A percentile compares a stretch with the other conserved stretches of the same genome.
Evolutionary conservation across 2,329 filamentous ascomycete genomes (phyloP).

Genomic region (Exophiala mesophila): DNA sequence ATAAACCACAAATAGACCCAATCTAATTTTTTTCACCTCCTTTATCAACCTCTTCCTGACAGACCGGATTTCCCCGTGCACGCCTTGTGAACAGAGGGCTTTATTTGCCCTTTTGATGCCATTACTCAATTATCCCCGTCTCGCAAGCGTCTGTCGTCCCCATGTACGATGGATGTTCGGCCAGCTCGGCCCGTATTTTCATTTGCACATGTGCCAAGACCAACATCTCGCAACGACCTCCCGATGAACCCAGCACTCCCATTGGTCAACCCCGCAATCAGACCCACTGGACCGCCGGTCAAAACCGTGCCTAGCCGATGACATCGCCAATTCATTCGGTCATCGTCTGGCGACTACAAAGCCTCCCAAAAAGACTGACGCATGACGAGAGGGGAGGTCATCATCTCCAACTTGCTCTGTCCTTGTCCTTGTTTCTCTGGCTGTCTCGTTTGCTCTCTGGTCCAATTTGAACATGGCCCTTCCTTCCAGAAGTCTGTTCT

Average conservation of each 20-base stretch:
- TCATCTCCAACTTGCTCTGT: not conserved
- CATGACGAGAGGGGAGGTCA: not conserved
- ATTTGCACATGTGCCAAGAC: not conserved
- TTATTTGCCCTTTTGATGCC: no score
- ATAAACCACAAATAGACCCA: no score
- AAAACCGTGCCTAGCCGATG: constrained; percentile 1
- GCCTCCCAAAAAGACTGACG: not conserved
- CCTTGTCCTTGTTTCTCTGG: not conserved
- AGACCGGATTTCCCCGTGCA: no score
- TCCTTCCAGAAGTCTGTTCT: constrained; percentile 12
- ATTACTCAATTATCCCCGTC: no score
- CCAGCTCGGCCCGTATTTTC: not conserved
- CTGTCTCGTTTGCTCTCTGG: constrained; percentile 1
- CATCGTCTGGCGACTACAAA: constrained; percentile 1
- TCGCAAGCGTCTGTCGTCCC: no score
- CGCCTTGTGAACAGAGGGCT: no score
- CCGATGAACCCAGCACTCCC: not conserved
- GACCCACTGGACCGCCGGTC: not conserved
- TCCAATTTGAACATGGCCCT: constrained; percentile 11
- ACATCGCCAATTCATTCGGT: not conserved
- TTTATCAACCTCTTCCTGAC: no score
- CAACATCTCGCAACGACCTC: not conserved
- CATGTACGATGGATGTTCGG: no score
- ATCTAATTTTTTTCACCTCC: no score
- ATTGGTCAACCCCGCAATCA: not conserved